phyloP scores from a whole-genome alignment of 495 filamentous ascomycete genomes.

The Aeminium ludgeri region DNA sequence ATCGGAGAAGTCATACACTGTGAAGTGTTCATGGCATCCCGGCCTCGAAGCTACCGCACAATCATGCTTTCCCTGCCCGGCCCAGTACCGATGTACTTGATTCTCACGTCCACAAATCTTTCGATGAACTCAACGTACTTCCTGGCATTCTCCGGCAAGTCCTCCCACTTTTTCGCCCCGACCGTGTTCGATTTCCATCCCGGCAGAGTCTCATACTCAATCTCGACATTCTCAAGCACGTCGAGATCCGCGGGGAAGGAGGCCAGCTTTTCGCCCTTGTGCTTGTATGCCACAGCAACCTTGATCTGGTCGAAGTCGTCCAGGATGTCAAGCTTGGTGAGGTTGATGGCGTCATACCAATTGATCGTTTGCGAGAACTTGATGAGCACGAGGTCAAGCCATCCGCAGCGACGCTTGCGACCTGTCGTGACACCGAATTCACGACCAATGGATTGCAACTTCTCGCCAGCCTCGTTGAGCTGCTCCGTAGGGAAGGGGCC shows the following conservation, averaged over 20 bases:
- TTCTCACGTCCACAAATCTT: slow-evolving; percentile 48
- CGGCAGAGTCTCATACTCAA: slow-evolving; percentile 55
- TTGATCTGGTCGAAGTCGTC: slow-evolving; percentile 70
- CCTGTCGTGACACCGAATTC: slow-evolving; percentile 78
- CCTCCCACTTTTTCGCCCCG: slow-evolving; percentile 39
- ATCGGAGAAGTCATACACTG: too few relatives aligned
- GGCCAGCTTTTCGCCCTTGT: slow-evolving; percentile 35
- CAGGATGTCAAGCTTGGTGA: slow-evolving; percentile 80
- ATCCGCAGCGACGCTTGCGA: slow-evolving; percentile 68
- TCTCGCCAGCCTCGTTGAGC: slow-evolving; percentile 45
- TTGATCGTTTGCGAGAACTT: slow-evolving; percentile 41
- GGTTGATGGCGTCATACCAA: slow-evolving; percentile 43
- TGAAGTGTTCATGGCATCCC: too few relatives aligned
- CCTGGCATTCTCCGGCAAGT: slow-evolving; percentile 57
- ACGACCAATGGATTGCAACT: slow-evolving; percentile 43
- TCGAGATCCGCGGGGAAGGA: slow-evolving; percentile 55
- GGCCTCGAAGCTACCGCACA: slow-evolving; percentile 24
- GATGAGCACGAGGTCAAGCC: slow-evolving; percentile 77
- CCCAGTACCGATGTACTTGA: slow-evolving; percentile 69
- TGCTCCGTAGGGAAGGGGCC: slow-evolving; percentile 81
- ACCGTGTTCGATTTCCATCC: slow-evolving; percentile 67
- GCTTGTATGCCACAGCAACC: slow-evolving; percentile 55
- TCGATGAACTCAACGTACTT: slow-evolving; percentile 68
- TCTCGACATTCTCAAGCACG: slow-evolving; percentile 39
- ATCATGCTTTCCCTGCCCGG: slow-evolving; percentile 55